Evolutionary conservation across 2,329 filamentous ascomycete species (phyloP).

Genomic region (Colletotrichum graminicola): DNA sequence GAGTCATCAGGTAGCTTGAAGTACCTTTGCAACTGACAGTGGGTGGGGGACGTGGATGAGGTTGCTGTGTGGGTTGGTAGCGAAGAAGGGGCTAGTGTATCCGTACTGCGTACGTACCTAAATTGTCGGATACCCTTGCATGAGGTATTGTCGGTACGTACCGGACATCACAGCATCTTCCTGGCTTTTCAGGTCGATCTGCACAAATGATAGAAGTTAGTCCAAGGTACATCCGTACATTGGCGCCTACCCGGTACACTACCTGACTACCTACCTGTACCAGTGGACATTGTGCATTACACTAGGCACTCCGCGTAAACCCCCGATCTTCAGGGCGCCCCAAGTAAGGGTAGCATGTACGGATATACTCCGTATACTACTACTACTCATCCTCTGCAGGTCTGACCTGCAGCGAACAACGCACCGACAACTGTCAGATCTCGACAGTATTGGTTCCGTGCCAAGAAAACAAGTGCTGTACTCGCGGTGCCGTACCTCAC

Average conservation of each 20-base stretch:
- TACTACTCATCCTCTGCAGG: background rate
- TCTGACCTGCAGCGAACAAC: slow-evolving; percentile 2
- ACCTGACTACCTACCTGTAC: no score
- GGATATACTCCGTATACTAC: no score
- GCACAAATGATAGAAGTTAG: slow-evolving; percentile 34
- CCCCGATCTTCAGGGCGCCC: slow-evolving; percentile 5
- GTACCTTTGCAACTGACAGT: slow-evolving; percentile 25
- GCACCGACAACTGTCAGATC: slow-evolving; percentile 11
- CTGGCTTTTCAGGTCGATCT: slow-evolving; percentile 36
- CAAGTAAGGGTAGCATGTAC: background rate
- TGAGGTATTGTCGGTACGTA: slow-evolving; percentile 18
- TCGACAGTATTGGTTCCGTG: background rate
- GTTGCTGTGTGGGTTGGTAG: slow-evolving; percentile 11
- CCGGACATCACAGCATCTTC: slow-evolving; percentile 16
- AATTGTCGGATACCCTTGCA: no score
- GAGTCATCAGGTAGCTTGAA: slow-evolving; percentile 22
- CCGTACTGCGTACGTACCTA: background rate
- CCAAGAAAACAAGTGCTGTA: background rate
- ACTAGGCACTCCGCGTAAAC: background rate
- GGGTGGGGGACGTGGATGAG: slow-evolving; percentile 34
- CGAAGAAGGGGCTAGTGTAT: background rate
- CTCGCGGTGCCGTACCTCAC: background rate
- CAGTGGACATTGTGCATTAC: background rate
- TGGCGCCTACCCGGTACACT: background rate
- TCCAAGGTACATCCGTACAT: slow-evolving; percentile 24